phyloP scores from a whole-genome alignment of 495 filamentous ascomycete genomes.

The Neurospora sp. region DNA sequence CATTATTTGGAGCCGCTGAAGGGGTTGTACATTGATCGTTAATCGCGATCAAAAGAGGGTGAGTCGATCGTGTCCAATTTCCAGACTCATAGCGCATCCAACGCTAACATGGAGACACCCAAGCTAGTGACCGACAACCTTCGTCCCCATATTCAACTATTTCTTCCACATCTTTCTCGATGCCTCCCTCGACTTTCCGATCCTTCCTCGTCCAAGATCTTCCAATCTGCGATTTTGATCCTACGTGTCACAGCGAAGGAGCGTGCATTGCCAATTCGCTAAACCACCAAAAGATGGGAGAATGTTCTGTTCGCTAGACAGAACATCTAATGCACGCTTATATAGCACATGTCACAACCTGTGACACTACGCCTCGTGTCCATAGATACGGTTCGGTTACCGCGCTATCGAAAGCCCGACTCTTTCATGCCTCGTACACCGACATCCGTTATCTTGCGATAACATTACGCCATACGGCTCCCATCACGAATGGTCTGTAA shows the following conservation, averaged over 20 bases:
- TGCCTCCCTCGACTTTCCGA: not conserved
- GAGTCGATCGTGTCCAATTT: not conserved
- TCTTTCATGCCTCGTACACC: not conserved
- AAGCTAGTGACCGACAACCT: not conserved
- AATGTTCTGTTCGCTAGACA: too few species aligned
- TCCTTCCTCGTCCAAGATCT: too few species aligned
- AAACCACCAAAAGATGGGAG: too few species aligned
- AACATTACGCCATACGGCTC: not conserved
- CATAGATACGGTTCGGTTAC: not conserved
- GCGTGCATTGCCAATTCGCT: too few species aligned
- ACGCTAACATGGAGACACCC: not conserved
- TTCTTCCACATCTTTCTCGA: not conserved
- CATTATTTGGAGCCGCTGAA: not conserved
- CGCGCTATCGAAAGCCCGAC: not conserved
- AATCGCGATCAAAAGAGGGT: not conserved
- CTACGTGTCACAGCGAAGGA: too few species aligned
- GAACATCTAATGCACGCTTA: too few species aligned
- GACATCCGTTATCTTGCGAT: not conserved
- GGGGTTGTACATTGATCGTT: not conserved
- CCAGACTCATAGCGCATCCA: not conserved
- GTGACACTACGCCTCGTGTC: not conserved
- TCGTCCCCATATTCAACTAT: not conserved
- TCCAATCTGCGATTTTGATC: too few species aligned
- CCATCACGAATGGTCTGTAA: not conserved
- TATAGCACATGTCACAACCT: too few species aligned